phyloP scores from a whole-genome alignment of 306 rosid genomes.

The Gynostemma pentaphyllum region DNA sequence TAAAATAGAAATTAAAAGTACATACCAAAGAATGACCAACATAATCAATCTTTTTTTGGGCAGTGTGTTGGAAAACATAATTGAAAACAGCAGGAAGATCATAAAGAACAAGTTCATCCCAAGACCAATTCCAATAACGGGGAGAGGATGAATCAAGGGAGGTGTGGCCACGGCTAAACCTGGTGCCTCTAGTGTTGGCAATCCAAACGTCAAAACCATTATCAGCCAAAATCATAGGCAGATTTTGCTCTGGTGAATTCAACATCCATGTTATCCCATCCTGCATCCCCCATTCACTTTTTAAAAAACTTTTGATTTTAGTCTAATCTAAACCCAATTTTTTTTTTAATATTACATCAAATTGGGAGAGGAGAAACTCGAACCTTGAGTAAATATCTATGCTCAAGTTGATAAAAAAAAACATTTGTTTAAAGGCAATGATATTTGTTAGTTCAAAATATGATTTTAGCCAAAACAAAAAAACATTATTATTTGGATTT shows the following conservation, averaged over 20 bases:
- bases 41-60: conserved; percentile 68
- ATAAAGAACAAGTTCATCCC: conserved; percentile 59
- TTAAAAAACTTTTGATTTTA: too few species aligned
- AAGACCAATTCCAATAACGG: conserved; percentile 73
- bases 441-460: too few species aligned
- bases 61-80: conserved; percentile 45
- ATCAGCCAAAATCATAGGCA: conserved; percentile 77
- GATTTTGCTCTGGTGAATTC: conserved; percentile 54
- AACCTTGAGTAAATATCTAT: too few species aligned
- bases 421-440: too few species aligned
- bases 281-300: too few species aligned
- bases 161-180: conserved; percentile 52
- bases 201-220: conserved; percentile 83
- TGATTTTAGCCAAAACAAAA: too few species aligned
- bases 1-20: background rate
- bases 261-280: conserved; percentile 74
- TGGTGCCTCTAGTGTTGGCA: conserved; percentile 76
- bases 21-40: conserved; percentile 78
- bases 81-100: conserved; percentile 81
- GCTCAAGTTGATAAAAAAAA: too few species aligned
- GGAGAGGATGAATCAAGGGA: conserved; percentile 30
- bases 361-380: too few species aligned
- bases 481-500: too few species aligned
- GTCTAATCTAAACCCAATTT: too few species aligned
- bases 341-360: too few species aligned